Percentiles rank a stretch among this genome's conserved stretches.
These are phyloP conservation scores for Trichoderma breve DNA, from an alignment of 2,329 filamentous ascomycete species.

Conservation along the genomic window DNA sequence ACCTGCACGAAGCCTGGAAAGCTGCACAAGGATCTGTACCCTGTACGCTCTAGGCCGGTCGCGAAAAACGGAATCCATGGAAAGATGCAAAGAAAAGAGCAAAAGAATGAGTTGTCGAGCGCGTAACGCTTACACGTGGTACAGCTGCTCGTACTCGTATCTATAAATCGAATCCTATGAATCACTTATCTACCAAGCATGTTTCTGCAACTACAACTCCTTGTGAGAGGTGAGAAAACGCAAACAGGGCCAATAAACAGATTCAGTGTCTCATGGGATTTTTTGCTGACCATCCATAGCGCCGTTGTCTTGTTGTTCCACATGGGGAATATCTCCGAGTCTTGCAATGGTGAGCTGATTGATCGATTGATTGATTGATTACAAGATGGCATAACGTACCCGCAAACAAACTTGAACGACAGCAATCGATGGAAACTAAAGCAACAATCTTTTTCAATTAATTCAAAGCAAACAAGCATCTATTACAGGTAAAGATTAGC, in stretches of 20 bases:
- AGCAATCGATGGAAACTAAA: neutral
- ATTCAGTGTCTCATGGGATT: neutral
- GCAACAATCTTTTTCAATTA: neutral
- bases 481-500: neutral
- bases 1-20: neutral
- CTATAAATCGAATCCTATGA: neutral
- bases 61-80: neutral
- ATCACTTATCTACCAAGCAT: neutral
- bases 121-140: neutral
- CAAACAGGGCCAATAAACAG: neutral
- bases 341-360: neutral
- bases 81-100: neutral
- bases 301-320: neutral
- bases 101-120: neutral
- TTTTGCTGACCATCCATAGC: neutral
- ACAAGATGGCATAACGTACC: neutral
- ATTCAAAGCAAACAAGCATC: neutral
- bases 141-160: neutral
- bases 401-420: neutral
- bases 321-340: neutral
- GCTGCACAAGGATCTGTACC: neutral
- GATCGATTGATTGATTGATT: neutral
- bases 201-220: neutral
- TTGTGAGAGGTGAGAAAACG: neutral
- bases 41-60: neutral